Evolutionary conservation across 805 yeast species (phyloP), one percentile per base, ranked within the genome.

Genomic region (Phaffomyces thermotolerans): DNA sequence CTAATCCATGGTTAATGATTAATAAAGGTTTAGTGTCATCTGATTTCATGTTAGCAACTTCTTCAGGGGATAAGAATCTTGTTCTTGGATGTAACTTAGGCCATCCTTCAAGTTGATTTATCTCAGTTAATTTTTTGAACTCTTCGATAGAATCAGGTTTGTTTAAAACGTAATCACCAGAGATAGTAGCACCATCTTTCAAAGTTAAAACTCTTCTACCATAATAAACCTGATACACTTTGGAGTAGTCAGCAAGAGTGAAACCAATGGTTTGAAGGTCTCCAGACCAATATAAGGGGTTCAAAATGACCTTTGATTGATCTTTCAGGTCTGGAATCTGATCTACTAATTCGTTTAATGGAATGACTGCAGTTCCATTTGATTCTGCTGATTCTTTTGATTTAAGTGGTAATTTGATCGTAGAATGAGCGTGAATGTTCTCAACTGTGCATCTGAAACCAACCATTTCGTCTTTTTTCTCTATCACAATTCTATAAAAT

Each of bases 251-350:
- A 20, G 70, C 62, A 3, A 81, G 75, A n/a, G 53, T 43, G 37
- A 90, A 77, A 56, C 77, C 80, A 58, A 83, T 57, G 2, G 96
- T 88, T 62, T 90, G 96, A 24, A 86, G 63, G 44, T 82, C 73
- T 22, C 96, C 96, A 47, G 79, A 79, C 60, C 78, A 77, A 25
- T 83, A 60, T 4, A 74, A 62, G 8, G 93, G 93, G 48, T 78
- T 74, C 58, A 82, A 66, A 60, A 76, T 64, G 52, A 81, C 72
- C 52, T 69, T 69, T 34, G 78, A 58, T 8, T 72, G 71, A 39
- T 75, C 56, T 32, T 60, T 58, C 45, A 81, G 68, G 9, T 66
- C 76, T 1, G 81, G 78, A 5, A 73, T 63, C 8, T 42, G 34
- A 36, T 52, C 35, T 36, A 52, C 50, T 37, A 53, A 37, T 39